These are phyloP conservation scores for Camellia japonica DNA, from an alignment of 148 eudicot genomes.

Conservation along the genomic window DNA sequence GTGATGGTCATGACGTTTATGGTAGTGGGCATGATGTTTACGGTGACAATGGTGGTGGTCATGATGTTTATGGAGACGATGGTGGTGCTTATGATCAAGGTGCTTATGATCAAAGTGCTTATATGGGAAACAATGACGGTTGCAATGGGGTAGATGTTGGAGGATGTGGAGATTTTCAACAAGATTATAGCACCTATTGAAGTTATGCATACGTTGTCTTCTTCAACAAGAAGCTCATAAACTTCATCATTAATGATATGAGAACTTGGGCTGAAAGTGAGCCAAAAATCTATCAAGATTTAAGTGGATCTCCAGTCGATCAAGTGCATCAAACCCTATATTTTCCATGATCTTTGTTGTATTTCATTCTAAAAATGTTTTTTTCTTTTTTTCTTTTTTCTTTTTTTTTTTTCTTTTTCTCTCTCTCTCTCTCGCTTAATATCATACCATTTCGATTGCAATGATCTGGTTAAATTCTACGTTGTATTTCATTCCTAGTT, in stretches of 20 bases:
- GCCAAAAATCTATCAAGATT: background rate
- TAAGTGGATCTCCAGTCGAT: background rate
- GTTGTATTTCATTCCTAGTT: background rate
- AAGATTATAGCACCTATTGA: background rate
- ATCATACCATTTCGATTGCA: background rate
- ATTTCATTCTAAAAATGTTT: background rate
- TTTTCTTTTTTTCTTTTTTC: too few species aligned
- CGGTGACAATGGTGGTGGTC: conserved; percentile 12
- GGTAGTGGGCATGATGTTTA: too few species aligned
- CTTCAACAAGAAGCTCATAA: background rate
- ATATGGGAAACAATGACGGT: background rate
- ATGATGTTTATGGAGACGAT: background rate
- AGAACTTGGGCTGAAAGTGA: background rate
- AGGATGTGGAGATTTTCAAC: background rate
- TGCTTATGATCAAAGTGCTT: background rate
- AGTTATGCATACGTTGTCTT: background rate
- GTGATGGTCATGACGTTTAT: too few species aligned
- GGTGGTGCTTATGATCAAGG: conserved; percentile 7
- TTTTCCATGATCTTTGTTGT: background rate
- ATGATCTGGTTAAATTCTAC: background rate
- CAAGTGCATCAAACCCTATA: background rate
- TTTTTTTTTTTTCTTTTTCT: background rate
- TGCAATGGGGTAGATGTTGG: background rate
- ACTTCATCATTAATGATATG: background rate
- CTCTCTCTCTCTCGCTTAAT: too few species aligned